Conservation (phyloP, 148 eudicot genomes). For the Rhododendron griersonianum region DNA sequence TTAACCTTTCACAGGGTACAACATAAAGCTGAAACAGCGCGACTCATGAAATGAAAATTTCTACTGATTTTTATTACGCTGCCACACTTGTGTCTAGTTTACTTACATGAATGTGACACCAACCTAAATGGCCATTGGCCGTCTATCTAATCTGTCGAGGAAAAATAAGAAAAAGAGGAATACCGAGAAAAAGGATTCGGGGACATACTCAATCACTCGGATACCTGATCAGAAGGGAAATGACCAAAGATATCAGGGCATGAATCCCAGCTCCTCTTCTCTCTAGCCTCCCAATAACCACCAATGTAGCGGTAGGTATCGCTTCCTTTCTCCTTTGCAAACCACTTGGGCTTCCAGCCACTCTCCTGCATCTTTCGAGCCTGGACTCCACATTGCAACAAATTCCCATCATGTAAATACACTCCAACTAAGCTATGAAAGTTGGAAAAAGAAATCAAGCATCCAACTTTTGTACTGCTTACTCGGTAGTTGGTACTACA, state of each 20-base stretch:
- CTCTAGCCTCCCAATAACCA: conserved; percentile 94
- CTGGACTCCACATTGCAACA: conserved; percentile 25
- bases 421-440: neutral
- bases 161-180: neutral
- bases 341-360: conserved; percentile 92
- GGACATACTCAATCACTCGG: conserved; percentile 24
- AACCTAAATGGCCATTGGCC: neutral
- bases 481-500: neutral
- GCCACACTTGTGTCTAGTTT: neutral
- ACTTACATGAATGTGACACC: neutral
- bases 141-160: conserved; percentile 8
- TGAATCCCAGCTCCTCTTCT: conserved; percentile 56
- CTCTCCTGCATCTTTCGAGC: conserved; percentile 87
- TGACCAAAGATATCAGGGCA: conserved; percentile 90
- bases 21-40: neutral
- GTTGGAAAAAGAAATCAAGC: neutral
- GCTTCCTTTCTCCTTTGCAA: conserved; percentile 58
- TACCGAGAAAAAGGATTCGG: neutral
- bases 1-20: neutral
- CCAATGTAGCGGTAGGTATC: conserved; percentile 60
- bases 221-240: conserved; percentile 48
- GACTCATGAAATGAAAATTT: neutral
- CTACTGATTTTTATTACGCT: neutral
- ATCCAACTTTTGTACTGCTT: neutral
- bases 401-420: neutral